These are phyloP conservation scores for Peronospora belbahrii DNA, from an alignment of 352 stramenopile genomes.

Conservation along the genomic window DNA sequence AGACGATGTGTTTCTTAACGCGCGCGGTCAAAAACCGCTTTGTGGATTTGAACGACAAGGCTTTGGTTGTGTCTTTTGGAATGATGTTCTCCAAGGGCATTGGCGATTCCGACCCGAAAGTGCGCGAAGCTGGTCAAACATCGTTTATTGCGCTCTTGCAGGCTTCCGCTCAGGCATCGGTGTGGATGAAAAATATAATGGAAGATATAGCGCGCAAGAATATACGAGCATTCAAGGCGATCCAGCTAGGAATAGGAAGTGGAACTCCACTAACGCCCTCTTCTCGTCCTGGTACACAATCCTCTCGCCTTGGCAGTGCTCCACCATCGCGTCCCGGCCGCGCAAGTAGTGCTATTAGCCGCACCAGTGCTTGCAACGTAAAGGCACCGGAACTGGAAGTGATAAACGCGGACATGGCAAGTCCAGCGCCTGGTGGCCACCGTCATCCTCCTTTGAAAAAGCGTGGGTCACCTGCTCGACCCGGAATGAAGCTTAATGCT, in stretches of 20 bases:
- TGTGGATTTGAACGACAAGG: slow-evolving; percentile 55
- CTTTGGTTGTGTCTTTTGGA: slow-evolving; percentile 55
- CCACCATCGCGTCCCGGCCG: slow-evolving; percentile 26
- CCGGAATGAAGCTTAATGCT: slow-evolving; percentile 38
- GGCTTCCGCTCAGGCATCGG: slow-evolving; percentile 33
- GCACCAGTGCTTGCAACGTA: slow-evolving; percentile 14
- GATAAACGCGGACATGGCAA: slow-evolving; percentile 29
- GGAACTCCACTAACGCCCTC: slow-evolving; percentile 17
- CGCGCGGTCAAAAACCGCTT: slow-evolving; percentile 65
- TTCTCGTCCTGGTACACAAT: slow-evolving; percentile 27
- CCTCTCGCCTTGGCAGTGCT: slow-evolving; percentile 25
- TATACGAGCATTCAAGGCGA: slow-evolving; percentile 58
- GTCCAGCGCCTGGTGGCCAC: slow-evolving; percentile 5
- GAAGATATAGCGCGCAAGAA: slow-evolving; percentile 66
- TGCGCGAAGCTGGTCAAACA: slow-evolving; percentile 69
- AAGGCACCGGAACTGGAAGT: slow-evolving; percentile 11
- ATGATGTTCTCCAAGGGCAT: slow-evolving; percentile 52
- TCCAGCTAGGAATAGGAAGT: slow-evolving; percentile 42
- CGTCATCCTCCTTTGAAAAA: slow-evolving; percentile 33
- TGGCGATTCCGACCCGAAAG: slow-evolving; percentile 72
- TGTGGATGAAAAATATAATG: slow-evolving; percentile 53
- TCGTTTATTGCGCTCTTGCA: slow-evolving; percentile 55
- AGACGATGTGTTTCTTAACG: slow-evolving; percentile 60
- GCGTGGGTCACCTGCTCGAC: slow-evolving; percentile 38
- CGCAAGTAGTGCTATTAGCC: slow-evolving; percentile 20